Conservation (phyloP, 2,329 filamentous ascomycete genomes). For the Cryphonectria parasitica region DNA sequence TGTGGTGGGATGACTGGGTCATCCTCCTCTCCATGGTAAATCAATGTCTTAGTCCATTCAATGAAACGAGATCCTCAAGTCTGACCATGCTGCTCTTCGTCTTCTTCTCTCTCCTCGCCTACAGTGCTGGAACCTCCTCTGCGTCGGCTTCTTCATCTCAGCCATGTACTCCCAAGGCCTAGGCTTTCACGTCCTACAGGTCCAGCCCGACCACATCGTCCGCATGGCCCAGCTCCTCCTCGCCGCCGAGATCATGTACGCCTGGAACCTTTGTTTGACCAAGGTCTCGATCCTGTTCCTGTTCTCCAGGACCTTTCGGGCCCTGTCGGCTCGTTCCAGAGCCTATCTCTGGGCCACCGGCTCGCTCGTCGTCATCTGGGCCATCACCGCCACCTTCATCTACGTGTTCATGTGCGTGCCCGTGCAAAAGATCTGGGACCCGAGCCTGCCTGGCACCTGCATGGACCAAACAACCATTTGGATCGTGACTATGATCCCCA, state of each 20-base stretch:
- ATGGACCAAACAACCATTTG: slow-evolving; percentile 55
- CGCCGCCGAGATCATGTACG: slow-evolving; percentile 52
- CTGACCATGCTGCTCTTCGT: slow-evolving; percentile 9
- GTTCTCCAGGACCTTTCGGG: slow-evolving; percentile 56
- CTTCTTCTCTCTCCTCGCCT: neutral
- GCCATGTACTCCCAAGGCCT: slow-evolving; percentile 51
- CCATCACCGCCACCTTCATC: slow-evolving; percentile 51
- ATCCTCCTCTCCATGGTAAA: slow-evolving; percentile 53
- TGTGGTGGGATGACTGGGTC: slow-evolving; percentile 58
- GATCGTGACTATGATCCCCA: slow-evolving; percentile 53
- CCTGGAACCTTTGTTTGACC: slow-evolving; percentile 52
- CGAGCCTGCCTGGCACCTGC: slow-evolving; percentile 48
- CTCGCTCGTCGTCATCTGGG: slow-evolving; percentile 50
- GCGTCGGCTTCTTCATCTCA: slow-evolving; percentile 52
- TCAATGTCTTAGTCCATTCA: neutral
- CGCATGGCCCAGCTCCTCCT: slow-evolving; percentile 52
- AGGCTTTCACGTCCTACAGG: slow-evolving; percentile 49
- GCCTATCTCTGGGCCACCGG: slow-evolving; percentile 45
- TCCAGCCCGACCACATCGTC: slow-evolving; percentile 43
- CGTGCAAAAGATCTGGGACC: slow-evolving; percentile 53
- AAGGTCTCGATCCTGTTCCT: slow-evolving; percentile 55
- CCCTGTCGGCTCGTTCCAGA: slow-evolving; percentile 45
- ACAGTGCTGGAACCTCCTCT: slow-evolving; percentile 47
- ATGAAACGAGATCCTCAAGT: slow-evolving; percentile 7
- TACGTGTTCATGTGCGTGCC: slow-evolving; percentile 58